These are phyloP conservation scores for Trichoderma koningiopsis DNA, from an alignment of 2,329 filamentous ascomycete genomes.

Conservation along the genomic window DNA sequence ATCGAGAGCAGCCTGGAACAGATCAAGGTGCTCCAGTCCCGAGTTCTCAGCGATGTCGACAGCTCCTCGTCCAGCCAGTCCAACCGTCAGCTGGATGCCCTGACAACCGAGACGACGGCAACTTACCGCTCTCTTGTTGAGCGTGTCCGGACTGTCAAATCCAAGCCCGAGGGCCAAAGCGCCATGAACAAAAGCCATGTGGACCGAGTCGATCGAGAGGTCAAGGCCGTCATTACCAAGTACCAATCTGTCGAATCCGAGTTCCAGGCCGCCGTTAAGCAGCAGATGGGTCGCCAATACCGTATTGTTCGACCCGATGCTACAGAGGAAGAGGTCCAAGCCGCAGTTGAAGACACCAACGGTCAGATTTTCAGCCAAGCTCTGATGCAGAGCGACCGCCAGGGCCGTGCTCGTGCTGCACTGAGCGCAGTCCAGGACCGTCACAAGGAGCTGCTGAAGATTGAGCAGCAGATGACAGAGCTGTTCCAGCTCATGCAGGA, in stretches of 20 bases:
- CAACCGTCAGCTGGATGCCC: slow-evolving; percentile 69
- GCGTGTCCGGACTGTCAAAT: slow-evolving; percentile 81
- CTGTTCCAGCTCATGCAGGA: slow-evolving; percentile 86
- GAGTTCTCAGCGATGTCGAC: slow-evolving; percentile 74
- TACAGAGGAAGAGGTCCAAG: slow-evolving; percentile 73
- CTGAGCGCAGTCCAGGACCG: slow-evolving; percentile 79
- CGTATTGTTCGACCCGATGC: slow-evolving; percentile 85
- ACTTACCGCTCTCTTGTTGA: slow-evolving; percentile 78
- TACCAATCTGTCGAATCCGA: slow-evolving; percentile 80
- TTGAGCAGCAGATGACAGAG: slow-evolving; percentile 86
- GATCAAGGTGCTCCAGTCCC: slow-evolving; percentile 70
- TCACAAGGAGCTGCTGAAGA: slow-evolving; percentile 86
- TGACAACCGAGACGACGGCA: slow-evolving; percentile 79
- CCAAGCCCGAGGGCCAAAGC: slow-evolving; percentile 72
- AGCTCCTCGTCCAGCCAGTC: slow-evolving; percentile 66
- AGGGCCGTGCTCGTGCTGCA: slow-evolving; percentile 78
- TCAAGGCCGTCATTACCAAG: slow-evolving; percentile 78
- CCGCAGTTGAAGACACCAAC: slow-evolving; percentile 73
- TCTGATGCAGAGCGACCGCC: slow-evolving; percentile 77
- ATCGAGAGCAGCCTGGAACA: slow-evolving; percentile 73
- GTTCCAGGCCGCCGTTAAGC: slow-evolving; percentile 77
- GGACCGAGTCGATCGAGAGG: slow-evolving; percentile 73
- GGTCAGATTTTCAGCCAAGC: slow-evolving; percentile 88
- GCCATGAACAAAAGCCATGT: slow-evolving; percentile 79
- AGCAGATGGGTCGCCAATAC: slow-evolving; percentile 87